phyloP scores from a whole-genome alignment of 1,284 basidiomycete species.

The Hymenochaete sp. region DNA sequence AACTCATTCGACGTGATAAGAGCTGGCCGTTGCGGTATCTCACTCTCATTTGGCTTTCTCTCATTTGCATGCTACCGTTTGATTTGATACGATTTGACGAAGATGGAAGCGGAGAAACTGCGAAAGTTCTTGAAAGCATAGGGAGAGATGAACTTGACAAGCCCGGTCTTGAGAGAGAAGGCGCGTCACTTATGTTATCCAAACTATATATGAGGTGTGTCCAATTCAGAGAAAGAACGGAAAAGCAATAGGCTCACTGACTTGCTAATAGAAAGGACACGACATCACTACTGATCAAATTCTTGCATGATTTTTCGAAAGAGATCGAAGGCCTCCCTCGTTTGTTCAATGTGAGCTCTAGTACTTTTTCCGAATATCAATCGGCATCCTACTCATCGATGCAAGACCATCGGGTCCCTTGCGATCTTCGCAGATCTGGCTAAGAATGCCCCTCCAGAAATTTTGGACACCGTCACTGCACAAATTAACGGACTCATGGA shows the following conservation, averaged over 20 bases:
- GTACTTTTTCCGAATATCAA: neutral
- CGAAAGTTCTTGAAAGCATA: constrained; percentile 46
- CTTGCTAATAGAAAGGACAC: constrained; percentile 59
- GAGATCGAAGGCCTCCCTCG: constrained; percentile 32
- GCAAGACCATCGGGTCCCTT: constrained; percentile 59
- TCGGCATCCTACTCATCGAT: neutral
- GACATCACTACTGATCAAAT: constrained; percentile 45
- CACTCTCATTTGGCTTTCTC: constrained; percentile 85
- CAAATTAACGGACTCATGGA: constrained; percentile 38
- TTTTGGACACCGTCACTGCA: constrained; percentile 37
- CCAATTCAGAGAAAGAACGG: neutral
- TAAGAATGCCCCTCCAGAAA: constrained; percentile 55
- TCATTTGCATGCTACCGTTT: constrained; percentile 93
- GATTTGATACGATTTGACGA: constrained; percentile 80
- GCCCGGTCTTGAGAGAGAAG: constrained; percentile 77
- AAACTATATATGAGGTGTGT: constrained; percentile 69
- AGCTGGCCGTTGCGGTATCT: constrained; percentile 83
- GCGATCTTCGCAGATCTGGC: constrained; percentile 68
- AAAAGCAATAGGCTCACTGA: constrained; percentile 9
- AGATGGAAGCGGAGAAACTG: constrained; percentile 39
- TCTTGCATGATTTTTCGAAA: constrained; percentile 45
- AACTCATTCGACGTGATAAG: constrained; percentile 33
- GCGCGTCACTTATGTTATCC: constrained; percentile 65
- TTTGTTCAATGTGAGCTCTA: constrained; percentile 42
- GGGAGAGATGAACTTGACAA: constrained; percentile 54